Conservation (phyloP, 345 rosid genomes). For the Passiflora organensis region DNA sequence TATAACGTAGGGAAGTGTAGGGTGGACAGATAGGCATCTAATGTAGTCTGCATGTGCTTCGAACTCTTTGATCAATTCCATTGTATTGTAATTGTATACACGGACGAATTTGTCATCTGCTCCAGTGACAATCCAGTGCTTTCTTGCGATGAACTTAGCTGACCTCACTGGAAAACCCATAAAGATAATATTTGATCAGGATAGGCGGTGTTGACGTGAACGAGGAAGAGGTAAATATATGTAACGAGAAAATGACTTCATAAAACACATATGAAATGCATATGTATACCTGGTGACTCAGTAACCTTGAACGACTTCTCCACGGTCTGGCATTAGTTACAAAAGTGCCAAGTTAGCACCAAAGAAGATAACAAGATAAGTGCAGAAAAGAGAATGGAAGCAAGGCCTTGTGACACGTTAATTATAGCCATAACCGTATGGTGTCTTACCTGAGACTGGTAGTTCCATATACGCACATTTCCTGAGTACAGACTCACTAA, state of each 20-base stretch:
- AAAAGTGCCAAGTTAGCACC: conserved; percentile 3
- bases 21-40: conserved; percentile 28
- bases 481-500: conserved; percentile 32
- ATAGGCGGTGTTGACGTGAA: too few relatives aligned
- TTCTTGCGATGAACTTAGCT: conserved; percentile 35
- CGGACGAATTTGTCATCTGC: conserved; percentile 34
- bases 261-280: too few relatives aligned
- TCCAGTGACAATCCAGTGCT: conserved; percentile 31
- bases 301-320: conserved; percentile 23
- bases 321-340: conserved; percentile 11
- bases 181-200: background rate
- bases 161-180: conserved; percentile 25
- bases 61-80: conserved; percentile 32
- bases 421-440: background rate
- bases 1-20: conserved; percentile 23
- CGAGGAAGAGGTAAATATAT: too few relatives aligned
- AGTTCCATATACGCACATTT: conserved; percentile 33
- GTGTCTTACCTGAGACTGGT: conserved; percentile 28
- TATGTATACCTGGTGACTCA: conserved; percentile 18
- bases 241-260: background rate
- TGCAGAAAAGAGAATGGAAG: background rate
- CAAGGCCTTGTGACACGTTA: too few relatives aligned
- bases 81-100: conserved; percentile 21
- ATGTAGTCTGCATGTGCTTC: conserved; percentile 36
- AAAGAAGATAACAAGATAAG: background rate